These are phyloP conservation scores for Aspergillus calidoustus DNA, from an alignment of 2,329 filamentous ascomycete genomes.

Conservation along the genomic window DNA sequence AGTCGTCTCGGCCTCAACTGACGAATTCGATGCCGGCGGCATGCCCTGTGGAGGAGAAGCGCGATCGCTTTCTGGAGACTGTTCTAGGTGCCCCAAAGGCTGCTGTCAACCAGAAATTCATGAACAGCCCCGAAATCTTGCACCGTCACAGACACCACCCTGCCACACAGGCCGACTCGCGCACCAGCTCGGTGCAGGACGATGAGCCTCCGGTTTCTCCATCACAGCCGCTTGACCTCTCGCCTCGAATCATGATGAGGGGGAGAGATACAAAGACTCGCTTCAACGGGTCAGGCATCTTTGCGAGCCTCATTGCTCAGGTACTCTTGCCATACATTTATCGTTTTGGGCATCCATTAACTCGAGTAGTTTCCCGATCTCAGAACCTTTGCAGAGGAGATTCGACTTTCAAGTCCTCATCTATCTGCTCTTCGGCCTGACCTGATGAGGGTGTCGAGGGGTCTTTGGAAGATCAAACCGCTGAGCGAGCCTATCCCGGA, in stretches of 20 bases:
- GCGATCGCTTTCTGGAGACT: constrained; percentile 39
- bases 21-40: constrained; percentile 6
- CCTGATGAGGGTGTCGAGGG: constrained; percentile 38
- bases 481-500: constrained; percentile 36
- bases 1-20: constrained; percentile 31
- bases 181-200: constrained; percentile 18
- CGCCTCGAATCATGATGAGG: constrained; percentile 42
- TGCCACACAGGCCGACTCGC: constrained; percentile 19
- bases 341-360: constrained; percentile 12
- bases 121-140: constrained; percentile 33
- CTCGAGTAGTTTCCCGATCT: constrained; percentile 44
- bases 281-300: constrained; percentile 46
- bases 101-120: constrained; percentile 38
- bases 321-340: constrained; percentile 26
- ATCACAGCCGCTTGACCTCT: constrained; percentile 38
- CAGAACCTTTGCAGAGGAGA: constrained; percentile 42
- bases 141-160: constrained; percentile 31
- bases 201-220: constrained; percentile 32
- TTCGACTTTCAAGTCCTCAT: constrained; percentile 42
- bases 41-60: constrained; percentile 30
- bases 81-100: constrained; percentile 41
- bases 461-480: constrained; percentile 35
- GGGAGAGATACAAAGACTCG: constrained; percentile 47
- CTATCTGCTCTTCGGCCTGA: constrained; percentile 40
- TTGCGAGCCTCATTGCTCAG: constrained; percentile 45